Base-by-base conservation (phyloP, 768 basidiomycete species). In the Psilocybe cubensis region DNA sequence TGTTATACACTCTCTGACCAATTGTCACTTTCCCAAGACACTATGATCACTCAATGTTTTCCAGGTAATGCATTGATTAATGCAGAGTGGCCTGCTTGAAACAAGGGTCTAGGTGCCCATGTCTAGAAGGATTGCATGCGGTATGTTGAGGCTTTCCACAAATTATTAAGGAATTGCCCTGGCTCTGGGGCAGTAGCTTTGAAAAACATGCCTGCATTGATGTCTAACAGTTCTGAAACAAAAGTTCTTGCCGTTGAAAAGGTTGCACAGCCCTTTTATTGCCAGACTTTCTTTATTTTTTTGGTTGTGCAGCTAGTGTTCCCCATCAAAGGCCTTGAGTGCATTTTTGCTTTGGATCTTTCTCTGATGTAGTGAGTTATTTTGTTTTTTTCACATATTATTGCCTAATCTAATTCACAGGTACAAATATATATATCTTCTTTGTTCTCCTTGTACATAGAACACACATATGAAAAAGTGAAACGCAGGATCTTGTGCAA, bases 251-350 rank as follows among this genome's bases (percentile, higher is more conserved):
- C 28, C 5, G 49, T 51, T 3, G 49, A 51, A 23, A n/a, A 35
- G n/a, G 20, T 51, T 11, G 49, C 49, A 9, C 40, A 35, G 9
- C 21, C 49, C 3, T 51, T 51, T 21, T 51, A 51, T 14, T 51
- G 49, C 21, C 49, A 51, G 9, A 35, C 49, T 4, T 51, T 51
- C 49, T 51, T 35, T 21, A 51, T 10, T 51, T 20, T 20, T 51
- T 51, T 38, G 49, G 49, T 2, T 35, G 49, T 38, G 49, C 49
- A 4, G n/a, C 49, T 4, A 18, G 31, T 10, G 4, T 35, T 20
- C 49, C 49, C 1, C 14, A 23, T 35, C 17, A 20, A 4, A 17
- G n/a, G 5, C 49, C 49, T 21, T 1, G 4, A n/a, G n/a, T n/a
- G n/a, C n/a, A n/a, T n/a, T n/a, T n/a, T n/a, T n/a, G n/a, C n/a